Evolutionary conservation across 371 early-diverging fungal genomes (phyloP).

Genomic region (Encephalitozoon romaleae): DNA sequence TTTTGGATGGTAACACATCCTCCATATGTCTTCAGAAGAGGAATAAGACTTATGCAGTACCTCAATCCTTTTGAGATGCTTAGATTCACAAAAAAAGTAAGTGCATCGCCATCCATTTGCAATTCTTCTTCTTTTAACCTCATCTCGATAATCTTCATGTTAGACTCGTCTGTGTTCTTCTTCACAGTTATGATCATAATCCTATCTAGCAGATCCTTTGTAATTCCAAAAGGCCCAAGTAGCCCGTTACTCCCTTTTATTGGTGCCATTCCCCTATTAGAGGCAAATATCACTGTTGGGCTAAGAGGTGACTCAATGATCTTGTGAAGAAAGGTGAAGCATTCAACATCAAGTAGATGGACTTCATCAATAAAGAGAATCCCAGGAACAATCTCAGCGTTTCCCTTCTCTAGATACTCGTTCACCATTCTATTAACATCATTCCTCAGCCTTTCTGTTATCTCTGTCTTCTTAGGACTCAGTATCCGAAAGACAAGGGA

Average conservation of each 20-base stretch:
- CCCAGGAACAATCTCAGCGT: conserved; percentile 46
- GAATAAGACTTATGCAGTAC: conserved; percentile 28
- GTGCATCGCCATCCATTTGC: conserved; percentile 5
- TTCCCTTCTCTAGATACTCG: conserved; percentile 20
- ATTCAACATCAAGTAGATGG: conserved; percentile 44
- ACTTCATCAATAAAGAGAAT: conserved; percentile 55
- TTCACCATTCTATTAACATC: conserved; percentile 45
- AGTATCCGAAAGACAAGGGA: conserved; percentile 27
- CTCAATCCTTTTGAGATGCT: conserved; percentile 1
- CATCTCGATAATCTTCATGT: conserved; percentile 23
- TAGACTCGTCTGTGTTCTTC: background rate
- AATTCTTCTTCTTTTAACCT: conserved; percentile 28
- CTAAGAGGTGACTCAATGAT: conserved; percentile 27
- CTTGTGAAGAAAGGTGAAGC: conserved; percentile 40
- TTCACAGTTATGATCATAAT: conserved; percentile 23
- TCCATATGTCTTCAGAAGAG: conserved; percentile 16
- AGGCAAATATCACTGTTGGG: conserved; percentile 45
- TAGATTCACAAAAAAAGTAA: conserved; percentile 6
- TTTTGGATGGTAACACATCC: background rate
- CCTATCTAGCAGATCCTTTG: conserved; percentile 32
- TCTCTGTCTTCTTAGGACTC: conserved; percentile 28
- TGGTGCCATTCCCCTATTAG: conserved; percentile 13
- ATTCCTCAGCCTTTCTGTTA: conserved; percentile 37
- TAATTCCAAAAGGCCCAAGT: conserved; percentile 28
- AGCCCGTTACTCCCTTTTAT: conserved; percentile 4